These are phyloP conservation scores for Penicillium roqueforti DNA, from an alignment of 495 filamentous ascomycete genomes.

Conservation along the genomic window DNA sequence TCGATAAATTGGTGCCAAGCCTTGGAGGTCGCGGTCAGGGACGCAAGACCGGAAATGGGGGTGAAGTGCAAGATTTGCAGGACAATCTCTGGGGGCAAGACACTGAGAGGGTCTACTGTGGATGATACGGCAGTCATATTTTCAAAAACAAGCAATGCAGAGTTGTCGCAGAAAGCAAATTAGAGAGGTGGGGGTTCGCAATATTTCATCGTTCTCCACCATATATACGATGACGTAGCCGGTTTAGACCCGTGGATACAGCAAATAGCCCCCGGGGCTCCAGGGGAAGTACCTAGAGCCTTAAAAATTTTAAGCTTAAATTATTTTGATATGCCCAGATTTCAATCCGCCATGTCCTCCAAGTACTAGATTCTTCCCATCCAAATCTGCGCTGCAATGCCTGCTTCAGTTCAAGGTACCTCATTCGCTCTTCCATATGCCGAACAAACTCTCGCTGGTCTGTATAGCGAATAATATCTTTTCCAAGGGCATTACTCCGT, in stretches of 20 bases:
- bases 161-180: not conserved
- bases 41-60: constrained; percentile 29
- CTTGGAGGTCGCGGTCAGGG: constrained; percentile 32
- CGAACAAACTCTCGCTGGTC: not conserved
- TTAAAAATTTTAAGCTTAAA: constrained; percentile 1
- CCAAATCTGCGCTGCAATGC: not conserved
- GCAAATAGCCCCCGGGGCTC: not conserved
- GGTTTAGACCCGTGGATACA: not conserved
- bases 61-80: constrained; percentile 36
- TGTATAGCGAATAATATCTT: too few relatives aligned
- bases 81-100: constrained; percentile 37
- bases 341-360: not conserved
- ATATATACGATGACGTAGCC: constrained; percentile 9
- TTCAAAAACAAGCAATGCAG: not conserved
- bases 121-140: constrained; percentile 16
- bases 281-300: not conserved
- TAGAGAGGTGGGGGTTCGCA: not conserved
- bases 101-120: constrained; percentile 27
- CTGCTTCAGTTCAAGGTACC: not conserved
- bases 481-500: too few relatives aligned
- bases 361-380: not conserved
- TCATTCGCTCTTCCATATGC: not conserved
- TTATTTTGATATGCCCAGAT: not conserved
- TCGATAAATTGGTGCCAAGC: constrained; percentile 43
- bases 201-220: constrained; percentile 9